Base-by-base conservation (phyloP, 225 moss, liverwort and hornwort genomes). In the Climacium dendroides region DNA sequence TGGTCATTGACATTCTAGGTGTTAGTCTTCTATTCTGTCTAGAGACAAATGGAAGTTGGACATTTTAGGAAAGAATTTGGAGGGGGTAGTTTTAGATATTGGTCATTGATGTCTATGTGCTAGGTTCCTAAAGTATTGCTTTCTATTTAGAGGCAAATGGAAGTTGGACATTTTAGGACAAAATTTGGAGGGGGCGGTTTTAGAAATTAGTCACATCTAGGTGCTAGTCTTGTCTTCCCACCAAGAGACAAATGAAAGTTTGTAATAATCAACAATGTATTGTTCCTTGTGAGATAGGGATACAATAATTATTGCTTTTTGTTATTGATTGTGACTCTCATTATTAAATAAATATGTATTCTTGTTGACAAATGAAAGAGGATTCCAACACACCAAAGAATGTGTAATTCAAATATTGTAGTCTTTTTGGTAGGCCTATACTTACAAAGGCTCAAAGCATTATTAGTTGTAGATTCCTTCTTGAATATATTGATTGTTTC, bases 121-220 rank as follows among this genome's bases (percentile, higher is more conserved):
- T 45, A 45, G 7, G 45, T 45, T 45, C 45, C 45, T 45, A 45
- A 45, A 45, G 45, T 45, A 6, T 45, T 45, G 45, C 45, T 45
- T 45, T 45, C 8, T 8, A 45, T 45, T 8, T 6, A 45, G 25
- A 2, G 5, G 25, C 58, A 59, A 35, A 64, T 64, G 64, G 14
- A 24, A 2, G 69, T 69, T 24, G 64, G 37, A 23, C 7, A 11
- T 22, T 66, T 20, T 6, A 37, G 13, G 7, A 37, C 37, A 37
- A 4, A 37, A 22, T 37, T 3, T 19, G 19, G 3, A 35, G 5
- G 15, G 35, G 2, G 5, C 0, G 6, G 0, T 65, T 35, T 65
- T 19, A 19, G 11, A n/a, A 35, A 19, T 35, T 11, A 6, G 13
- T 37, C 67, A 67, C 13, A 23, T 67, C 23, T 37, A 37, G 7